Conservation (phyloP, 768 basidiomycete genomes). For the Leccinellum albellum region DNA sequence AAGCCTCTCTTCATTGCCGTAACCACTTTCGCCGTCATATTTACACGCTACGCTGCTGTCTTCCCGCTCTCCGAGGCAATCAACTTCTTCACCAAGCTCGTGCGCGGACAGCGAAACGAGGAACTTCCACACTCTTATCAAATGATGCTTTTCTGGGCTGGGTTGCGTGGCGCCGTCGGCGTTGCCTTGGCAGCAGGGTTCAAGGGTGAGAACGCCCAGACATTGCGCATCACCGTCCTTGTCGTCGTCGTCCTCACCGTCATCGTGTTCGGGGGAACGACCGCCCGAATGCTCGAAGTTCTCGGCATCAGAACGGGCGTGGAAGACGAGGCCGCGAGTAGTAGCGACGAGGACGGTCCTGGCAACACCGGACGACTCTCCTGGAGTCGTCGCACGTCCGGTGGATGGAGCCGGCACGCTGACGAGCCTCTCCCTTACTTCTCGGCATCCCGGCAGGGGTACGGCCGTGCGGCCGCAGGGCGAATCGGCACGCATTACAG, state of each 20-base stretch:
- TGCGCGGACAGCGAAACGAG: constrained; percentile 80
- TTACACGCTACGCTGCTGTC: constrained; percentile 92
- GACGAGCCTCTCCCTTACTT: constrained; percentile 43
- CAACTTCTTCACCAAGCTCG: constrained; percentile 87
- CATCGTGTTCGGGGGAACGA: constrained; percentile 94
- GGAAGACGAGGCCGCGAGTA: constrained; percentile 79
- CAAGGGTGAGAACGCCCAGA: constrained; percentile 88
- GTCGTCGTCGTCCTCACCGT: constrained; percentile 95
- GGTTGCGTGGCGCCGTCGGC: constrained; percentile 92
- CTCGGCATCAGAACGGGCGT: constrained; percentile 95
- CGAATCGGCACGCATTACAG: constrained; percentile 58
- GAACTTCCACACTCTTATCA: constrained; percentile 97
- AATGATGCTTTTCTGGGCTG: constrained; percentile 99
- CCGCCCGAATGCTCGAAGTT: constrained; percentile 92
- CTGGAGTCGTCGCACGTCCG: constrained; percentile 32
- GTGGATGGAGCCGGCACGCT: constrained; percentile 42
- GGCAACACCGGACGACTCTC: constrained; percentile 29
- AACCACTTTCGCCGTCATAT: constrained; percentile 86
- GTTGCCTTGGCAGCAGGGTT: constrained; percentile 97
- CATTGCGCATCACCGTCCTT: constrained; percentile 88
- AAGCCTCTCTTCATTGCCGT: constrained; percentile 95
- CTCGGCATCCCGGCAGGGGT: constrained; percentile 23
- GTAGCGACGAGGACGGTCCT: constrained; percentile 46
- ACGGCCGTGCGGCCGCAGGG: constrained; percentile 33
- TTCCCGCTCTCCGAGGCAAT: constrained; percentile 94